Conservation (phyloP, 2,329 filamentous ascomycete genomes). For the Aspergillus brunneoviolaceus region DNA sequence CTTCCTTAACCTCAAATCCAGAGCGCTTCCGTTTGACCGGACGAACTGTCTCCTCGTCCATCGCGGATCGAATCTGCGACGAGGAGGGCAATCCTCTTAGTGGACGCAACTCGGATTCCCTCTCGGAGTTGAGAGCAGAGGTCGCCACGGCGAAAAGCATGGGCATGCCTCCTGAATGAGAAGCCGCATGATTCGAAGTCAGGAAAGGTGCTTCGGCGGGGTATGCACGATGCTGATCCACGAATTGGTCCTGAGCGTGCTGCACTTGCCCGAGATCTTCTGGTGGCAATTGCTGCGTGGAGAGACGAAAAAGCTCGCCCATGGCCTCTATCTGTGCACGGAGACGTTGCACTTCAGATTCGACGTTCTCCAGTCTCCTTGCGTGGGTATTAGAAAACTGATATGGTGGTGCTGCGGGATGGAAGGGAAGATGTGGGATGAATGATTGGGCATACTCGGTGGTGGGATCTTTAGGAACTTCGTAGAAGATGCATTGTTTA, state of each 20-base stretch:
- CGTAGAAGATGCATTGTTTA: conserved; percentile 40
- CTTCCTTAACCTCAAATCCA: conserved; percentile 35
- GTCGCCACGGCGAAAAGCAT: background rate
- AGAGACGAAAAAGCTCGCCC: conserved; percentile 18
- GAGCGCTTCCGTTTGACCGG: conserved; percentile 30
- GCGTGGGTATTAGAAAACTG: background rate
- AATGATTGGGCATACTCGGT: conserved; percentile 23
- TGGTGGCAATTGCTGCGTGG: background rate
- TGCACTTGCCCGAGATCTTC: background rate
- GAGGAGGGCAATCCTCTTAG: background rate
- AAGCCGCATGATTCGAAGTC: background rate
- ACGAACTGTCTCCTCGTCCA: conserved; percentile 6
- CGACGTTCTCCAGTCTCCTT: conserved; percentile 35
- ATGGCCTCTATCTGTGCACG: conserved; percentile 30
- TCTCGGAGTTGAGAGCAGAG: background rate
- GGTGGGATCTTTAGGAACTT: conserved; percentile 33
- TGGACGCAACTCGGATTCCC: background rate
- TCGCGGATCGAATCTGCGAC: background rate
- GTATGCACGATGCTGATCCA: background rate
- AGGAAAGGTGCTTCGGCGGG: background rate
- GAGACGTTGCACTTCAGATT: conserved; percentile 32
- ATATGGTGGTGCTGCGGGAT: background rate
- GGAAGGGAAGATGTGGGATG: background rate
- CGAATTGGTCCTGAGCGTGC: conserved; percentile 1
- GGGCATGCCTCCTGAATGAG: conserved; percentile 5